These are phyloP conservation scores for Ustilago hordei DNA, from an alignment of 1,284 basidiomycete genomes.

Conservation along the genomic window DNA sequence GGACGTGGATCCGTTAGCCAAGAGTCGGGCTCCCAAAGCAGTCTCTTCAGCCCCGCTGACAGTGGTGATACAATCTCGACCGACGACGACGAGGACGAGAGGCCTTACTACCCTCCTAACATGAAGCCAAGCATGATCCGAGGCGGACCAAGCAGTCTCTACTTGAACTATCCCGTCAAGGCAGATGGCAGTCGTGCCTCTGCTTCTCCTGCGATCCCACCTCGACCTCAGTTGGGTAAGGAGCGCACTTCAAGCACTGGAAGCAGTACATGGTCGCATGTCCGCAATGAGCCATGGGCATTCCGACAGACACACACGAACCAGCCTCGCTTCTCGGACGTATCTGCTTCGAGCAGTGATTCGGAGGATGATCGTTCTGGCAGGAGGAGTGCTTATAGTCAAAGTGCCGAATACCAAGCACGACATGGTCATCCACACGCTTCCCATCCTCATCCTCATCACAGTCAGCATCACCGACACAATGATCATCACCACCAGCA, in stretches of 20 bases:
- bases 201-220: slow-evolving; percentile 19
- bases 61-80: slow-evolving; percentile 56
- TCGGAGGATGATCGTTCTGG: slow-evolving; percentile 42
- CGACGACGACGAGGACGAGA: slow-evolving; percentile 59
- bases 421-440: slow-evolving; percentile 15
- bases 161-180: slow-evolving; percentile 47
- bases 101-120: slow-evolving; percentile 49
- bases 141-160: slow-evolving; percentile 48
- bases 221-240: slow-evolving; percentile 29
- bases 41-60: slow-evolving; percentile 54
- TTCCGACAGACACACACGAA: slow-evolving; percentile 41
- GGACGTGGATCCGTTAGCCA: slow-evolving; percentile 41
- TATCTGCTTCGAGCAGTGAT: slow-evolving; percentile 43
- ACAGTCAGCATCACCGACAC: slow-evolving; percentile 1
- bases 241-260: slow-evolving; percentile 40
- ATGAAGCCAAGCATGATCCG: slow-evolving; percentile 54
- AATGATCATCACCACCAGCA: slow-evolving; percentile 5
- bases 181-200: slow-evolving; percentile 20
- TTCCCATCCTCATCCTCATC: slow-evolving; percentile 13
- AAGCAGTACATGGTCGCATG: slow-evolving; percentile 41
- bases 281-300: slow-evolving; percentile 47
- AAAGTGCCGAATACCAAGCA: slow-evolving; percentile 19
- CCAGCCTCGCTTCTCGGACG: slow-evolving; percentile 49
- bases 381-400: slow-evolving; percentile 20
- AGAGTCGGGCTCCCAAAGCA: slow-evolving; percentile 44